Conservation (phyloP, 768 basidiomycete species). For the Amanita molliuscula region DNA sequence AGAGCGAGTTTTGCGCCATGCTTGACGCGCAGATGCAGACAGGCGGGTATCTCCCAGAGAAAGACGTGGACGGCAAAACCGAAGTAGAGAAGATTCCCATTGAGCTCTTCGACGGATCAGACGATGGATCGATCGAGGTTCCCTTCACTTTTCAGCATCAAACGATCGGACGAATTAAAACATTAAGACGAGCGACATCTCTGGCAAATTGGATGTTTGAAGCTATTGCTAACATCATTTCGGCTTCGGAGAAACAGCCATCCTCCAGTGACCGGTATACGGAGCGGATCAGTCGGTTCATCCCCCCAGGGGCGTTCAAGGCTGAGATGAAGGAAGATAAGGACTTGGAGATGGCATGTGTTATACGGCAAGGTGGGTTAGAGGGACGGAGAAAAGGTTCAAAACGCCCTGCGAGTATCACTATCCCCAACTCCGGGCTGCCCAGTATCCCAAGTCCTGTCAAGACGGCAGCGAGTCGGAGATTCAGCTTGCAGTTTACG, state of each 20-base stretch:
- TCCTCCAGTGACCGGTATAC: not conserved
- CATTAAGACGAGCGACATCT: conserved; percentile 39
- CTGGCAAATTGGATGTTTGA: conserved; percentile 84
- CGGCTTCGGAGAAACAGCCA: conserved; percentile 11
- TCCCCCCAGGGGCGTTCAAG: conserved; percentile 22
- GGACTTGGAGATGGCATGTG: conserved; percentile 15
- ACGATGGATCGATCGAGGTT: conserved; percentile 29
- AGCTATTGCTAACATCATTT: conserved; percentile 56
- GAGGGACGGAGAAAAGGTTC: conserved; percentile 7
- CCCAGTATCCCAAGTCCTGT: conserved; percentile 17
- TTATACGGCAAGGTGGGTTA: conserved; percentile 7
- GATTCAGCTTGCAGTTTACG: conserved; percentile 57
- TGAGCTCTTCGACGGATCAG: conserved; percentile 15
- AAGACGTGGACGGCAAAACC: conserved; percentile 12
- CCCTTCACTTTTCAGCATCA: conserved; percentile 26
- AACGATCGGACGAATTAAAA: conserved; percentile 23
- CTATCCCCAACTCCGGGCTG: conserved; percentile 20
- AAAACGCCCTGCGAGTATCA: conserved; percentile 30
- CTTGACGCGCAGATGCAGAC: conserved; percentile 41
- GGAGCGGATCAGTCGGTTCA: conserved; percentile 21
- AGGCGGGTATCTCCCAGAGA: conserved; percentile 39
- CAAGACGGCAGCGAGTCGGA: conserved; percentile 22
- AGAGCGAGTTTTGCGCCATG: conserved; percentile 69
- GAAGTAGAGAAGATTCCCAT: not conserved
- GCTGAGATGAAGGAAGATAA: conserved; percentile 6